These are phyloP conservation scores for Orbilia blumenaviensis DNA, from an alignment of 2,329 filamentous ascomycete species.

Conservation along the genomic window DNA sequence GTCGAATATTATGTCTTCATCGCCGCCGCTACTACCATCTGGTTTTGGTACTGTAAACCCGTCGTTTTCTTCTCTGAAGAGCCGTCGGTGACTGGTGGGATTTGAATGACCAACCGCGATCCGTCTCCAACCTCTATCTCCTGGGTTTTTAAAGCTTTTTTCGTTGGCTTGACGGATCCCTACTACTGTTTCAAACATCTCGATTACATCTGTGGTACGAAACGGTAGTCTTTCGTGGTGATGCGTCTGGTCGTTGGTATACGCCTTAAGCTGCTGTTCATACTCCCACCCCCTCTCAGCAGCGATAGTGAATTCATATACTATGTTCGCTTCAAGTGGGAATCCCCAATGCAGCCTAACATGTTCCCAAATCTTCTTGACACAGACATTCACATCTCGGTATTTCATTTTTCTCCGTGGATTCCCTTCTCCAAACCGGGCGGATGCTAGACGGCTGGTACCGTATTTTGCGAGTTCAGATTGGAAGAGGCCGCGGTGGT, in stretches of 20 bases:
- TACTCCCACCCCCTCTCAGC: conserved; percentile 47
- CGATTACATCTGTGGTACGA: conserved; percentile 9
- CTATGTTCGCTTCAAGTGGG: conserved; percentile 12
- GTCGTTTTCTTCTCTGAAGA: too few relatives aligned
- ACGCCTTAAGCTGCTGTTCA: conserved; percentile 6
- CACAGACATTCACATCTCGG: conserved; percentile 36
- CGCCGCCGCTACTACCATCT: too few relatives aligned
- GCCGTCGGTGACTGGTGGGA: not conserved
- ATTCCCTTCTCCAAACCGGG: conserved; percentile 22
- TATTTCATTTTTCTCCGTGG: conserved; percentile 24
- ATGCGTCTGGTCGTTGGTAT: not conserved
- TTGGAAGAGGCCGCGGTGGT: conserved; percentile 39
- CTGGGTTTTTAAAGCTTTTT: conserved; percentile 14
- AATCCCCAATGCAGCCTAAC: conserved; percentile 3
- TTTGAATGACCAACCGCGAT: not conserved
- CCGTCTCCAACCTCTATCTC: not conserved
- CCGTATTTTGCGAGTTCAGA: conserved; percentile 1
- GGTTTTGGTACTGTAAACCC: not conserved
- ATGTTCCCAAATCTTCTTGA: conserved; percentile 18
- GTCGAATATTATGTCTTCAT: conserved; percentile 14
- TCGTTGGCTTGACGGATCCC: not conserved
- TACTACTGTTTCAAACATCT: conserved; percentile 26
- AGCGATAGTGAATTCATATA: conserved; percentile 36
- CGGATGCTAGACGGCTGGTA: not conserved
- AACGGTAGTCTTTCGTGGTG: conserved; percentile 8